Conservation (phyloP, 768 basidiomycete genomes). For the Hysterangium stoloniferum region DNA sequence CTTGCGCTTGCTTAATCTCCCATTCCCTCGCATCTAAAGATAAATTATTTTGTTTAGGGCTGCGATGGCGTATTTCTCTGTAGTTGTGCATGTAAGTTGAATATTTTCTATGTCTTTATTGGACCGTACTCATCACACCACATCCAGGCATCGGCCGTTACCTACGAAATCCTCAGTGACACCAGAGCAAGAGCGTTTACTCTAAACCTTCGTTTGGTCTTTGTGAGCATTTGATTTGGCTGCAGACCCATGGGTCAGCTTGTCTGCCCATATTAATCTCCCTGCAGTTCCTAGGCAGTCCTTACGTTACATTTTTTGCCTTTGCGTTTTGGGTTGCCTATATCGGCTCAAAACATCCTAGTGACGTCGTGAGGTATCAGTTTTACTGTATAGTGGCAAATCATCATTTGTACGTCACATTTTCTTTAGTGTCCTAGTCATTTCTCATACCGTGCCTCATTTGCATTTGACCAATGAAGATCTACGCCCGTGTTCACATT, state of each 20-base stretch:
- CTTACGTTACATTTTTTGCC: neutral
- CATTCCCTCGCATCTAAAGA: neutral
- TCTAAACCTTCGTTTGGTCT: neutral
- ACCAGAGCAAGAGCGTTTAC: neutral
- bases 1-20: too few relatives aligned
- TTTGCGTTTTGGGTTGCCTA: neutral
- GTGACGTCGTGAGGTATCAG: neutral
- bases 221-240: neutral
- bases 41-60: neutral
- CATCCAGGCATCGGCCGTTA: neutral
- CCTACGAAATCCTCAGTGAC: neutral
- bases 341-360: neutral
- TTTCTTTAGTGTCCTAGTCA: too few relatives aligned
- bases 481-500: neutral
- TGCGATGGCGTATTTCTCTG: neutral
- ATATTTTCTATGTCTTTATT: neutral
- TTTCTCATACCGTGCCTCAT: neutral
- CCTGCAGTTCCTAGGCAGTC: neutral
- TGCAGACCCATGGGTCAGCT: neutral
- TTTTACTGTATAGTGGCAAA: neutral
- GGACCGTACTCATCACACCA: neutral
- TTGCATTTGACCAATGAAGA: neutral
- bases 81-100: slow-evolving; percentile 2
- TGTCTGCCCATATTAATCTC: neutral
- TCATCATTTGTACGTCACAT: neutral